Evolutionary conservation across 257 asterid species (phyloP).

Genomic region (Paulownia fortunei): DNA sequence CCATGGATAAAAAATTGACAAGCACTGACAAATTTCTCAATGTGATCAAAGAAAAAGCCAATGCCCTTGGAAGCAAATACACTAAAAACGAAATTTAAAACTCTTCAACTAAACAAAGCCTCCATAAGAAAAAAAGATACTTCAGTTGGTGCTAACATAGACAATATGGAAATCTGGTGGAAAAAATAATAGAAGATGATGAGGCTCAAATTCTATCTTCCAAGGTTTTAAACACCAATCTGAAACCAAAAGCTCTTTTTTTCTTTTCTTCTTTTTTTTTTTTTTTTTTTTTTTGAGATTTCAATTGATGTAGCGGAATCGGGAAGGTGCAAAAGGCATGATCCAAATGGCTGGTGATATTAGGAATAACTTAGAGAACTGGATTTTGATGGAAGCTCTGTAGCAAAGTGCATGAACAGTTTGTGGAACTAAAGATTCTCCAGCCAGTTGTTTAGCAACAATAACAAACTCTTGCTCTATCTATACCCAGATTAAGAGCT

Average conservation of each 20-base stretch:
- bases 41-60: not conserved
- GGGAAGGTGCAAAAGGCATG: not conserved
- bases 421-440: not conserved
- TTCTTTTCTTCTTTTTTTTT: too few species aligned
- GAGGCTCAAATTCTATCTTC: not conserved
- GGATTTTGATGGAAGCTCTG: too few species aligned
- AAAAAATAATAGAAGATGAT: not conserved
- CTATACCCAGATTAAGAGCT: not conserved
- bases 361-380: not conserved
- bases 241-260: too few species aligned
- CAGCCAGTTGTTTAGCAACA: not conserved
- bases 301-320: not conserved
- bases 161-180: not conserved
- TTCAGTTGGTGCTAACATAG: slow-evolving; percentile 7
- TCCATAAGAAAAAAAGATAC: not conserved
- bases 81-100: not conserved
- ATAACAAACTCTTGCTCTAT: not conserved
- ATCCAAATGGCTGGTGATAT: not conserved
- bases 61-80: not conserved
- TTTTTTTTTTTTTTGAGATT: too few species aligned
- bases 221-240: too few species aligned
- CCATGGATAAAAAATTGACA: slow-evolving; percentile 11
- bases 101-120: not conserved
- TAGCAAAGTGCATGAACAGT: not conserved
- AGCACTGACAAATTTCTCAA: not conserved